These are phyloP conservation scores for Mortierella hygrophila DNA, from an alignment of 192 early-diverging fungal species.

Conservation along the genomic window DNA sequence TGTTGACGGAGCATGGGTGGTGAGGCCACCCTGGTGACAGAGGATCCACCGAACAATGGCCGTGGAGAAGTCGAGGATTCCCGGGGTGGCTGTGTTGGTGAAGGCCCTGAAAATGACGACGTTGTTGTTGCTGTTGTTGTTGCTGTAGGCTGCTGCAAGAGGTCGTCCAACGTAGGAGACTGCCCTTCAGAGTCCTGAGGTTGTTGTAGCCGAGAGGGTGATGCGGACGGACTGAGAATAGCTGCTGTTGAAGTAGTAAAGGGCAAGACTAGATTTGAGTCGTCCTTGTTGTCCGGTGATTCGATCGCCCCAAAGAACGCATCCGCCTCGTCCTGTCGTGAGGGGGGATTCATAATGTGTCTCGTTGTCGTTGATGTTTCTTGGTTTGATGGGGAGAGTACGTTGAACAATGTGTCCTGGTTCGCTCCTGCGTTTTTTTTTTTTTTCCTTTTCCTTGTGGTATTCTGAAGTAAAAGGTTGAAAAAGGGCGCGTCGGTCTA, in stretches of 20 bases:
- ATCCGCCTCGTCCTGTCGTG: constrained; percentile 31
- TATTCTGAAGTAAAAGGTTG: not conserved
- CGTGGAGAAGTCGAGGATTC: constrained; percentile 1
- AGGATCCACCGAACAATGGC: not conserved
- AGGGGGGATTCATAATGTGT: constrained; percentile 4
- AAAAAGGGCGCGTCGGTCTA: not conserved
- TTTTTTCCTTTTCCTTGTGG: not conserved
- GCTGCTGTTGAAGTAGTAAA: not conserved
- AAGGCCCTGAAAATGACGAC: too few species aligned
- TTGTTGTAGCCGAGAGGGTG: not conserved
- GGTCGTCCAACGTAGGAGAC: not conserved
- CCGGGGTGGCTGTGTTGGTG: not conserved
- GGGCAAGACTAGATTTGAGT: not conserved
- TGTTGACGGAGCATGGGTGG: constrained; percentile 4
- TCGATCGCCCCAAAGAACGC: constrained; percentile 39
- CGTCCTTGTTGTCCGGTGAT: not conserved
- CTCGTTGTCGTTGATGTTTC: not conserved
- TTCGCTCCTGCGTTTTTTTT: not conserved
- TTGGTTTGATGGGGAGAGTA: not conserved
- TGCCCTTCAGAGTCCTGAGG: not conserved
- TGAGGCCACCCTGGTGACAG: not conserved
- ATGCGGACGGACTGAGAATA: not conserved
- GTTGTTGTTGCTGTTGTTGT: not conserved
- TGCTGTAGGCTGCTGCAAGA: not conserved
- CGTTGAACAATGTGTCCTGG: not conserved